phyloP scores from a whole-genome alignment of 176 grass and related monocot species.

The Musa troglodytarum region DNA sequence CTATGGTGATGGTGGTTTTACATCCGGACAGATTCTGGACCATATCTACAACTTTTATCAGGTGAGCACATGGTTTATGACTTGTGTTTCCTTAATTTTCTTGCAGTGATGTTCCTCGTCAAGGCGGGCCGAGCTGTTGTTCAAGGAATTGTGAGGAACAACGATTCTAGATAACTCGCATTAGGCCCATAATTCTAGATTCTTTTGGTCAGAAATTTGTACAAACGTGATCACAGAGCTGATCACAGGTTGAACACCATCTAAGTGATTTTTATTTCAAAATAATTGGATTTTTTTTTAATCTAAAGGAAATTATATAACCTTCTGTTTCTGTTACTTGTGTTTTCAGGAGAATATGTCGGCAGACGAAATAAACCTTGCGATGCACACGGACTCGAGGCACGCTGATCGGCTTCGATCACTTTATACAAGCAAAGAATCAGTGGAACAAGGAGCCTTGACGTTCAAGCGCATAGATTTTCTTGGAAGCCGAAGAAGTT shows the following conservation, averaged over 20 bases:
- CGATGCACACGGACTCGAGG: slow-evolving; percentile 86
- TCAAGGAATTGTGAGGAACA: no score
- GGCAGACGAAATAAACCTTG: slow-evolving; percentile 48
- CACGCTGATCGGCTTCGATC: slow-evolving; percentile 81
- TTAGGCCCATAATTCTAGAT: no score
- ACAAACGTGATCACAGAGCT: no score
- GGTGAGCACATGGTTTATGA: slow-evolving; percentile 20
- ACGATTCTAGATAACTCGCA: no score
- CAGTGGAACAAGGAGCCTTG: slow-evolving; percentile 47
- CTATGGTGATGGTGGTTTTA: slow-evolving; percentile 73
- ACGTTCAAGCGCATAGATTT: slow-evolving; percentile 78
- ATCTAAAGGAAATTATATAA: background rate
- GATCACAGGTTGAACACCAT: no score
- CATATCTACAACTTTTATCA: slow-evolving; percentile 93
- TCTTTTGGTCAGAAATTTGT: no score
- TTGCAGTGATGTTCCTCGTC: background rate
- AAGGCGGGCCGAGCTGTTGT: no score
- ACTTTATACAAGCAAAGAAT: slow-evolving; percentile 52
- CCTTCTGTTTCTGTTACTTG: background rate
- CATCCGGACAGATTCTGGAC: slow-evolving; percentile 54
- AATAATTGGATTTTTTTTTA: background rate
- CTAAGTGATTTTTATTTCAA: background rate
- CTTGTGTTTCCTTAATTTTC: background rate
- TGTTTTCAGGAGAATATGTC: slow-evolving; percentile 74
- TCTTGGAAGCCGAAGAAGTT: slow-evolving; percentile 81